Base-by-base conservation (phyloP, 768 basidiomycete species). In the Naganishia randhawae region DNA sequence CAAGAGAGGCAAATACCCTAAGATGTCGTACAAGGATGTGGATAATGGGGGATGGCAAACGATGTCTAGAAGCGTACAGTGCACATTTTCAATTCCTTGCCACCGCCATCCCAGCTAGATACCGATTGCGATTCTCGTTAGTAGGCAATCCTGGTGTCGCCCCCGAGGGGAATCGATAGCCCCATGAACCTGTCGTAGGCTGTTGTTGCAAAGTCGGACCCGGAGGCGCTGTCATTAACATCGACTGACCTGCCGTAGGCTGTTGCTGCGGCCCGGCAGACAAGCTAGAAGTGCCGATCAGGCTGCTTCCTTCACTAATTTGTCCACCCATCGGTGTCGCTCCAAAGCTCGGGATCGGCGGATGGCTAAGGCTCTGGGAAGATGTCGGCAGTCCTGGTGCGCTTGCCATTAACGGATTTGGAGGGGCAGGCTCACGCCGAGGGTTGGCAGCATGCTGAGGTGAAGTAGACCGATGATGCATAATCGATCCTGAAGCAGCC, bases 61-160 rank as follows among this genome's bases (percentile, higher is more conserved):
- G 83, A 82, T 32, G 9, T n/a, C n/a, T n/a, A n/a, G 45, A 48
- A 48, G 7, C 45, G 3, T 4, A 42, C 19, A 7, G 8, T 13
- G 6, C 13, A 22, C 19, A 16, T 48, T 48, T 13, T 41, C 39
- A 61, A 39, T 61, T 61, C 37, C 57, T 31, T 2, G 57, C 57
- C 8, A 25, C 27, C 7, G 57, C 57, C 57, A 61, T 61, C 14
- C 57, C 57, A 11, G 57, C 39, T n/a, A 61, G 22, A 41, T 39
- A 61, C 39, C 57, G 57, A 61, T 29, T 61, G 1, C 57, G 57
- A 61, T 61, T 61, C n/a, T 61, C 57, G 33, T 35, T 2, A 22
- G 57, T n/a, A 37, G 57, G 57, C n/a, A 61, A 41, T 25, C 57
- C 57, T 29, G 57, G 57, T 1, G 57, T 61, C 1, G 57, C 57